phyloP scores from a whole-genome alignment of 257 asterid genomes.

The Fraxinus quadrangulata region DNA sequence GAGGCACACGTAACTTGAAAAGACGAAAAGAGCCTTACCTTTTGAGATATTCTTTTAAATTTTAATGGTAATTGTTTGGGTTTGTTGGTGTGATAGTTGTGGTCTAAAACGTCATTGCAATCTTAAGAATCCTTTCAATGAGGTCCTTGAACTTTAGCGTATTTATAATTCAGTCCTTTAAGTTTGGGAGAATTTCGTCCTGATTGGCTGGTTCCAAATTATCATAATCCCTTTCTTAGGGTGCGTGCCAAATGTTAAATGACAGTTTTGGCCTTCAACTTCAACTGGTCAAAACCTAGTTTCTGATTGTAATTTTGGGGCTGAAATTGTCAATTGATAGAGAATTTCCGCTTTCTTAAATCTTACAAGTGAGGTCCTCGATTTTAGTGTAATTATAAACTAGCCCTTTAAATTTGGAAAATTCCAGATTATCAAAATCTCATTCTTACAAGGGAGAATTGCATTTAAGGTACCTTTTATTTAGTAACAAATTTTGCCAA shows the following conservation, averaged over 20 bases:
- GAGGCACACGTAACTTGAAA: neutral
- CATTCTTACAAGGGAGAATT: too few relatives aligned
- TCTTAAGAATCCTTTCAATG: neutral
- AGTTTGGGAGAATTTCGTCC: neutral
- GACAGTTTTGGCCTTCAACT: neutral
- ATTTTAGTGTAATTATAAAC: too few relatives aligned
- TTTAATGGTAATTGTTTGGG: neutral
- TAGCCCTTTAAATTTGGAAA: neutral
- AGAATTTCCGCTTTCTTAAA: neutral
- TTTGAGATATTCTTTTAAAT: neutral
- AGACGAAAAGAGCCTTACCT: constrained; percentile 10
- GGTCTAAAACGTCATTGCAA: neutral
- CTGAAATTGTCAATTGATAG: neutral
- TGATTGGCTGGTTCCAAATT: neutral
- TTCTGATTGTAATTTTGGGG: neutral
- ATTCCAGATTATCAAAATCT: too few relatives aligned
- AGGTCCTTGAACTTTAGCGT: neutral
- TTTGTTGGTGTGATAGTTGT: neutral
- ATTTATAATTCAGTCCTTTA: neutral
- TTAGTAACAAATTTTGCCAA: too few relatives aligned
- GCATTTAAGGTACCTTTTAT: too few relatives aligned
- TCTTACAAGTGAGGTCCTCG: neutral
- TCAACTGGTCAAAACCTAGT: neutral
- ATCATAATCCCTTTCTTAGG: neutral
- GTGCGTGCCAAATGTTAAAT: neutral